phyloP scores from a whole-genome alignment of 83 land plant genomes.

The Picea engelmannii region DNA sequence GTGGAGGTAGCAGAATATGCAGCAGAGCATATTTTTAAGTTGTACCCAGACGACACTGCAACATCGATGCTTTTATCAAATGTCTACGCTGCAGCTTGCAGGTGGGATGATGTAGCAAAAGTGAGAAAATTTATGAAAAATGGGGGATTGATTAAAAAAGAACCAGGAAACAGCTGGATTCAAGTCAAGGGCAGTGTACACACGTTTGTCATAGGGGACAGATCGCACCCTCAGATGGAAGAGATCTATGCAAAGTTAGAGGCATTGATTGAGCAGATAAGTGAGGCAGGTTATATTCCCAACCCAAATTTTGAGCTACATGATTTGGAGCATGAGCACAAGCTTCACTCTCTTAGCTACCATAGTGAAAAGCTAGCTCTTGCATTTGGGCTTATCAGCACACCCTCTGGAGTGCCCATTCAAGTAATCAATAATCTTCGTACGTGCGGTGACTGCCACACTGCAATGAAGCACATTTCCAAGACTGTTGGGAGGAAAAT shows the following conservation, averaged over 20 bases:
- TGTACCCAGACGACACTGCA: constrained; percentile 28
- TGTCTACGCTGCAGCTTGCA: constrained; percentile 48
- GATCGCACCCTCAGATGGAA: constrained; percentile 26
- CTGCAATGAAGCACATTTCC: constrained; percentile 1
- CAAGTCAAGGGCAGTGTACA: constrained; percentile 33
- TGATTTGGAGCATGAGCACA: background rate
- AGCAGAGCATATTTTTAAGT: constrained; percentile 30
- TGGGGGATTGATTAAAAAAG: constrained; percentile 25
- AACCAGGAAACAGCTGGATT: constrained; percentile 41
- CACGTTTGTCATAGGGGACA: constrained; percentile 40
- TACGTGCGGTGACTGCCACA: constrained; percentile 8
- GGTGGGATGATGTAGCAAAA: constrained; percentile 40
- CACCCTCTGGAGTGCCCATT: background rate
- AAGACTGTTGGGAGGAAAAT: constrained; percentile 11
- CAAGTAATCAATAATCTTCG: constrained; percentile 12
- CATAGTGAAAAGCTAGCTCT: constrained; percentile 26
- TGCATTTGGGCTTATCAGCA: constrained; percentile 21
- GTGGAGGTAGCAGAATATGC: constrained; percentile 37
- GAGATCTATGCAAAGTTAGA: constrained; percentile 22
- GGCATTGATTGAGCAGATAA: background rate
- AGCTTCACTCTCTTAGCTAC: background rate
- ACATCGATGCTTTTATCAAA: constrained; percentile 40
- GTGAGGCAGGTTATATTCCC: background rate
- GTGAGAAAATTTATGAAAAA: constrained; percentile 41
- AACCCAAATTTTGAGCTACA: background rate